Evolutionary conservation across 2,329 filamentous ascomycete species (phyloP), one percentile per base, ranked within the genome.

Genomic region (Verticillium nubilum): DNA sequence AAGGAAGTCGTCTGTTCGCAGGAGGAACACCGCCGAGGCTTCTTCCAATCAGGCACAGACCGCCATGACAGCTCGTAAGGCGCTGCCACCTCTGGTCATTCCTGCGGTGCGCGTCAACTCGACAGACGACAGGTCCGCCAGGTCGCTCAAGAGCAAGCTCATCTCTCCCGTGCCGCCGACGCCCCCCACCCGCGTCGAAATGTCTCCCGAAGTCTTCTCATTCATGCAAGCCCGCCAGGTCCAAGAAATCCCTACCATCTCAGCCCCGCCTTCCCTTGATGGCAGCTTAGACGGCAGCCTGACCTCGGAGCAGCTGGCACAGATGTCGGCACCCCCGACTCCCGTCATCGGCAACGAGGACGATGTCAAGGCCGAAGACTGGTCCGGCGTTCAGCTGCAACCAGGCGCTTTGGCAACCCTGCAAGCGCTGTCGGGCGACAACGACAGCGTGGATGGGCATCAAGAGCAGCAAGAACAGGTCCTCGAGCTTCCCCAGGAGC

Each of bases 251-350:
- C 92, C 92, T 1, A 87, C 86, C 35, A 83, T 86, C 29, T 93
- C 91, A 59, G 89, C 91, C 5, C 89, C 93, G 4, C 94, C 94
- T 3, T 97, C 94, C 4, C 80, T 97, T 3, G 93, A 97, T 75
- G 93, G 92, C 25, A 97, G 92, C 73, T 80, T 97, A 3, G 93
- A 97, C 75, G 93, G 92, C 23, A 97, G 92, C 74, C 77, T 95
- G 67, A 89, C 87, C 9, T 96, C 93, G 2, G 93, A 97, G 69
- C 92, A 96, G 71, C 83, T 96, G 73, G 91, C 92, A 1, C 84
- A 83, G 58, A 83, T 92, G 72, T 96, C 92, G 68, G 91, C 91
- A 55, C 92, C 94, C 5, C 86, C 90, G 12, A 97, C 93, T 0
- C 93, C 93, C 15, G 82, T 94, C 61, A 81, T 91, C 64, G 85